Evolutionary conservation across 1,284 basidiomycete species (phyloP).

Genomic region (Cryptococcus sp.): DNA sequence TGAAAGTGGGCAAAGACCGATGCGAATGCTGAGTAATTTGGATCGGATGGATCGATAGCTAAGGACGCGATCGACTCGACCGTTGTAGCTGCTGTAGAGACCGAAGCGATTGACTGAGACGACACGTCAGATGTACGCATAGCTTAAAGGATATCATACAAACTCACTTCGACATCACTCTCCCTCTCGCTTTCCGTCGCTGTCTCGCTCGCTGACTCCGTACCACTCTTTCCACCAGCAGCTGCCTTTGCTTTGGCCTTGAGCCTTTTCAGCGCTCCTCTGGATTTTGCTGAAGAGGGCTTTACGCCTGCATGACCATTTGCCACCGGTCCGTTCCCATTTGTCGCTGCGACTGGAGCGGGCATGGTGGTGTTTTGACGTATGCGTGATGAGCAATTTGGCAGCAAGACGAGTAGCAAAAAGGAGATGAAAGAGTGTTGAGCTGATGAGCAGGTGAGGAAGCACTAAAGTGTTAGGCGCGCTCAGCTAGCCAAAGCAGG

Average conservation of each 20-base stretch:
- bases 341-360: constrained; percentile 18
- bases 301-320: constrained; percentile 34
- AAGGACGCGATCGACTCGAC: constrained; percentile 29
- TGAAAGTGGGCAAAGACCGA: constrained; percentile 46
- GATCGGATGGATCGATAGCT: constrained; percentile 41
- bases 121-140: constrained; percentile 1
- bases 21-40: constrained; percentile 47
- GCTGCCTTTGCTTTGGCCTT: constrained; percentile 50
- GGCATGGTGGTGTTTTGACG: constrained; percentile 10
- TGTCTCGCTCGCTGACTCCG: constrained; percentile 36
- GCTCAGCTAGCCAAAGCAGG: no score
- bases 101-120: constrained; percentile 26
- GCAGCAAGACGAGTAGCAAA: no score
- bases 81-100: constrained; percentile 32
- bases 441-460: no score
- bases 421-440: no score
- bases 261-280: constrained; percentile 46
- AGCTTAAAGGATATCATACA: neutral
- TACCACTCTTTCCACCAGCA: constrained; percentile 20
- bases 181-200: constrained; percentile 32
- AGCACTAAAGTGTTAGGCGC: no score
- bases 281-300: constrained; percentile 40
- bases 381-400: no score
- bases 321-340: constrained; percentile 22
- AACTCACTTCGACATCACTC: constrained; percentile 44